phyloP scores from a whole-genome alignment of 192 early-diverging fungal genomes.

The Linnemannia exigua region DNA sequence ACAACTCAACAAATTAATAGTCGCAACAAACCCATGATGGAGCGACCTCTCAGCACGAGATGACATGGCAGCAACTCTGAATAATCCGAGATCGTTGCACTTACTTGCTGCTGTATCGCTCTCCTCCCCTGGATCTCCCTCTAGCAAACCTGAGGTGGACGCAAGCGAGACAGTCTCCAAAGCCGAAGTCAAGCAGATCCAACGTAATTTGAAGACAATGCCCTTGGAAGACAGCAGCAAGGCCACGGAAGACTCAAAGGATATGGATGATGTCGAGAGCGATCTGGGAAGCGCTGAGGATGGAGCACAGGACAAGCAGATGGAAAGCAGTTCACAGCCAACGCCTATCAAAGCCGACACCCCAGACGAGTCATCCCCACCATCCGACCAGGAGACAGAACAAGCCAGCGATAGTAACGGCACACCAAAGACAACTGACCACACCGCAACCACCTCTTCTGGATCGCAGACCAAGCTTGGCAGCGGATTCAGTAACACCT shows the following conservation, averaged over 20 bases:
- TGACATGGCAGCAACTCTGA: background rate
- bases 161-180: slow-evolving; percentile 21
- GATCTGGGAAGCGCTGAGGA: slow-evolving; percentile 38
- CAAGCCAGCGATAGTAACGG: background rate
- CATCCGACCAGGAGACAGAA: slow-evolving; percentile 21
- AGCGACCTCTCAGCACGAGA: background rate
- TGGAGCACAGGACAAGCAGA: slow-evolving; percentile 22
- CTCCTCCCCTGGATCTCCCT: background rate
- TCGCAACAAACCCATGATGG: too few species aligned
- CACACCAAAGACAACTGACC: background rate
- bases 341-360: slow-evolving; percentile 2
- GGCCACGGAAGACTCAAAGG: slow-evolving; percentile 13
- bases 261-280: slow-evolving; percentile 56
- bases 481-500: slow-evolving; percentile 35
- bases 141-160: slow-evolving; percentile 46
- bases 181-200: slow-evolving; percentile 56
- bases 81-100: background rate
- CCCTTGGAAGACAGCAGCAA: slow-evolving; percentile 38
- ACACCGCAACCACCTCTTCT: slow-evolving; percentile 2
- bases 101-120: background rate
- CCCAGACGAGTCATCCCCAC: slow-evolving; percentile 17
- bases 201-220: slow-evolving; percentile 53
- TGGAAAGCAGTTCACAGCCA: slow-evolving; percentile 31
- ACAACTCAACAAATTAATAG: too few species aligned
- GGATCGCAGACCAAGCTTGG: slow-evolving; percentile 6